Conservation (phyloP, 2,329 filamentous ascomycete species). For the Sodiomyces alkalinus region DNA sequence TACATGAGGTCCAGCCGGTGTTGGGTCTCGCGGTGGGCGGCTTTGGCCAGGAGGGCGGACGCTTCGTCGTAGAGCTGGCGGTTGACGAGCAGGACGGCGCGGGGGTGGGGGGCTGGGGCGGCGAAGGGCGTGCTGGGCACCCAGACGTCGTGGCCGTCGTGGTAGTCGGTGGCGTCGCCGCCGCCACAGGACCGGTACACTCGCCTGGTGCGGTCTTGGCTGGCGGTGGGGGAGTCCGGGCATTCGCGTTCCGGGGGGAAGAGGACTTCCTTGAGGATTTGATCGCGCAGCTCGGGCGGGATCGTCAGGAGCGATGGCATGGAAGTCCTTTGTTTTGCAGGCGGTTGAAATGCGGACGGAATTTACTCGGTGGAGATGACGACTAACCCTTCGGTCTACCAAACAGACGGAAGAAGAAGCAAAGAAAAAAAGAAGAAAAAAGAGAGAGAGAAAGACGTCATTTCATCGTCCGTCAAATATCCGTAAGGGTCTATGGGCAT, state of each 20-base stretch:
- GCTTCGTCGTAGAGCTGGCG: slow-evolving; percentile 8
- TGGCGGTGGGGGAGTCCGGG: slow-evolving; percentile 4
- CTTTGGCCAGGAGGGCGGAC: slow-evolving; percentile 3
- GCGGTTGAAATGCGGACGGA: neutral
- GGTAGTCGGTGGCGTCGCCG: no score
- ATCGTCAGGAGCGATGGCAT: slow-evolving; percentile 7
- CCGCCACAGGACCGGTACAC: slow-evolving; percentile 6
- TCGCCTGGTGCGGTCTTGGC: slow-evolving; percentile 7
- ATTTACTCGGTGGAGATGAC: no score
- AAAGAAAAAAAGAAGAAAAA: no score
- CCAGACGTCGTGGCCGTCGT: slow-evolving; percentile 9
- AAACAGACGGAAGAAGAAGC: no score
- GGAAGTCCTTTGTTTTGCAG: slow-evolving; percentile 1
- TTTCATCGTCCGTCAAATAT: no score
- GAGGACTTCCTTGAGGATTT: slow-evolving; percentile 7
- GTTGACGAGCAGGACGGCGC: slow-evolving; percentile 6
- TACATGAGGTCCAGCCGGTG: slow-evolving; percentile 9
- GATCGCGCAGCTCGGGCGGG: slow-evolving; percentile 7
- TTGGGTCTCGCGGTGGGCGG: slow-evolving; percentile 4
- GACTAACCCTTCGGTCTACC: no score
- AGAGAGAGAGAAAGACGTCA: no score
- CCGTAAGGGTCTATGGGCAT: no score
- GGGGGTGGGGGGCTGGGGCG: neutral
- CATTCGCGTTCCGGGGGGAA: slow-evolving; percentile 5
- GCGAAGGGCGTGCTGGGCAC: slow-evolving; percentile 3